phyloP scores from a whole-genome alignment of 2,329 filamentous ascomycete genomes.

The Cladosporium sp. region DNA sequence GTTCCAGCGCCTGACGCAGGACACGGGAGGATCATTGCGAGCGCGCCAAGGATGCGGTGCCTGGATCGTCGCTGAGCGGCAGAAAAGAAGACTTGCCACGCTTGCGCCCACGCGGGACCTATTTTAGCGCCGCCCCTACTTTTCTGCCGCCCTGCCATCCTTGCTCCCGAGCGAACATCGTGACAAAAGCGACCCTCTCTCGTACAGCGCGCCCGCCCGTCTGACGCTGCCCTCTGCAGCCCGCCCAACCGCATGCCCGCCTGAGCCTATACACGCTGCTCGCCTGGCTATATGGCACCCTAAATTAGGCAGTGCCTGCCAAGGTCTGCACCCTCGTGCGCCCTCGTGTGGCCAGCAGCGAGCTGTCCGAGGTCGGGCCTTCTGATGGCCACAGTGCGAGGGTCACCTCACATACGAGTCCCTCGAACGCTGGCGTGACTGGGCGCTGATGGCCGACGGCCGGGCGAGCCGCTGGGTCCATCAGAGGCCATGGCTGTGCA shows the following conservation, averaged over 20 bases:
- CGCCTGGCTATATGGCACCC: neutral
- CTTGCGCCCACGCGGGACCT: neutral
- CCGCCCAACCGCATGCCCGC: neutral
- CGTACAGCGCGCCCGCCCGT: neutral
- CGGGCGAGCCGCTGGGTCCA: neutral
- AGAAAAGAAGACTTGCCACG: neutral
- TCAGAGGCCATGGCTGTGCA: neutral
- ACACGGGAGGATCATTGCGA: constrained; percentile 3
- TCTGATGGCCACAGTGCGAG: neutral
- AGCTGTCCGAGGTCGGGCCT: constrained; percentile 7
- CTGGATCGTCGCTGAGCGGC: too few relatives aligned
- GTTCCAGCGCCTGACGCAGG: neutral
- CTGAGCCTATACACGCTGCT: neutral
- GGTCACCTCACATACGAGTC: constrained; percentile 5
- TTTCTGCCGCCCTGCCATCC: neutral
- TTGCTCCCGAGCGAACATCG: neutral
- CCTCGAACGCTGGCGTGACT: neutral
- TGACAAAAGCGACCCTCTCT: neutral
- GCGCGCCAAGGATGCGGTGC: neutral
- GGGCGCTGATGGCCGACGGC: neutral
- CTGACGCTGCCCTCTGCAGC: neutral
- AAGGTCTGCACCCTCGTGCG: constrained; percentile 2
- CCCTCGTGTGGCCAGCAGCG: neutral
- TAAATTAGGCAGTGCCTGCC: constrained; percentile 1
- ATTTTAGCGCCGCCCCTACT: neutral